Percentiles rank a stretch among this genome's conserved stretches.
Conservation (phyloP, 768 basidiomycete species). For the Termitomyces sp. region DNA sequence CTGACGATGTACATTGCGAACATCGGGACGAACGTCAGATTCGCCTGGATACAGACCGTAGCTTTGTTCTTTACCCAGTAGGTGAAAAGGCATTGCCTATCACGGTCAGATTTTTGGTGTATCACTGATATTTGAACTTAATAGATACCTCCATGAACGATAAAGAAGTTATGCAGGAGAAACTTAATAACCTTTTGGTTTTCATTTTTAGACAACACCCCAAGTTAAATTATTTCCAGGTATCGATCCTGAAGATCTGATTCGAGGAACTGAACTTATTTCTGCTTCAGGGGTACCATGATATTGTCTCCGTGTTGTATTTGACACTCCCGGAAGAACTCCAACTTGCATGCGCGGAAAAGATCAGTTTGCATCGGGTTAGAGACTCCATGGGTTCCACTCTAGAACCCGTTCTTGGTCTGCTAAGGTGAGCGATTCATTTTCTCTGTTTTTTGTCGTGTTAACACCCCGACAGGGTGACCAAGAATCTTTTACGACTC, state of each 20-base stretch:
- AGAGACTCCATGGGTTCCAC: constrained; percentile 87
- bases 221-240: constrained; percentile 82
- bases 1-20: constrained; percentile 50
- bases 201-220: constrained; percentile 70
- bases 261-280: neutral
- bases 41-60: constrained; percentile 83
- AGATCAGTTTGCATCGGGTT: constrained; percentile 72
- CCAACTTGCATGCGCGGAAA: constrained; percentile 59
- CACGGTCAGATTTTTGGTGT: neutral
- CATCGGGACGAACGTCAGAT: constrained; percentile 89
- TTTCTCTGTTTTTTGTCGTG: neutral
- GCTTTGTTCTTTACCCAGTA: constrained; percentile 91
- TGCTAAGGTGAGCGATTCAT: constrained; percentile 50
- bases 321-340: constrained; percentile 64
- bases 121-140: neutral
- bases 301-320: constrained; percentile 82
- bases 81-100: constrained; percentile 43
- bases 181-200: constrained; percentile 71
- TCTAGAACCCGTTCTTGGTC: constrained; percentile 80
- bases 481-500: constrained; percentile 68
- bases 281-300: constrained; percentile 75
- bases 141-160: constrained; percentile 23
- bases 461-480: constrained; percentile 42
- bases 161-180: constrained; percentile 55
- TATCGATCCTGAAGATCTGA: constrained; percentile 16